A percentile compares a stretch with the other conserved stretches of the same genome.
Evolutionary conservation across 192 early-diverging fungal genomes (phyloP).

Genomic region (Podila minutissima): DNA sequence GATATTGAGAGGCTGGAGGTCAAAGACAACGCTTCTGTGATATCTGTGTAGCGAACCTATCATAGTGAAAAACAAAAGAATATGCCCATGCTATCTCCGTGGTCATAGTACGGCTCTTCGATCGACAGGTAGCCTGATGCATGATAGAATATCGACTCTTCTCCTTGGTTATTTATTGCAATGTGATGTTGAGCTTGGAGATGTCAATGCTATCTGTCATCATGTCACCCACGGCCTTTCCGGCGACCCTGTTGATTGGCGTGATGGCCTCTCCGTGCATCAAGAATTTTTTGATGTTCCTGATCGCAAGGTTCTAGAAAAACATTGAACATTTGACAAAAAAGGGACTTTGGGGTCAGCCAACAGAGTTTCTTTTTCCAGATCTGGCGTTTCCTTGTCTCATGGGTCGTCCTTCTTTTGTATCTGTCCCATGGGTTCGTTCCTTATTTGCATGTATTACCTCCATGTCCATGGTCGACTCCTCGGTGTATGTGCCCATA

Average conservation of each 20-base stretch:
- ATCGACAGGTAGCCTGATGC: background rate
- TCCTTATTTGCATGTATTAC: slow-evolving; percentile 4
- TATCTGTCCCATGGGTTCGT: background rate
- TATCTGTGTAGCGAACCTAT: too few species aligned
- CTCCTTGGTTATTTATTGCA: slow-evolving; percentile 4
- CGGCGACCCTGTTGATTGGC: slow-evolving; percentile 23
- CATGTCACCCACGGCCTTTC: slow-evolving; percentile 15
- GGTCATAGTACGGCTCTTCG: background rate
- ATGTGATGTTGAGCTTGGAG: slow-evolving; percentile 37
- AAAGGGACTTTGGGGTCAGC: background rate
- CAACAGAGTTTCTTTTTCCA: background rate
- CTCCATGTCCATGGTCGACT: slow-evolving; percentile 57
- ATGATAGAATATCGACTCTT: background rate
- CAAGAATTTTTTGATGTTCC: slow-evolving; percentile 26
- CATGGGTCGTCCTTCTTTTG: background rate
- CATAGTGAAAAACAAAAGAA: too few species aligned
- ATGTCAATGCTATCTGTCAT: slow-evolving; percentile 43
- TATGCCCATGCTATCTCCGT: too few species aligned
- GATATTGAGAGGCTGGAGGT: too few species aligned
- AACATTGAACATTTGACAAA: background rate
- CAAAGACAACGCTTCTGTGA: too few species aligned
- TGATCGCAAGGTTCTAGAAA: slow-evolving; percentile 33
- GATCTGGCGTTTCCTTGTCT: background rate
- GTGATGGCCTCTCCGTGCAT: slow-evolving; percentile 36
- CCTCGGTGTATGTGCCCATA: slow-evolving; percentile 58